Conservation (phyloP, 2,329 filamentous ascomycete genomes). For the Aspergillus melleus region DNA sequence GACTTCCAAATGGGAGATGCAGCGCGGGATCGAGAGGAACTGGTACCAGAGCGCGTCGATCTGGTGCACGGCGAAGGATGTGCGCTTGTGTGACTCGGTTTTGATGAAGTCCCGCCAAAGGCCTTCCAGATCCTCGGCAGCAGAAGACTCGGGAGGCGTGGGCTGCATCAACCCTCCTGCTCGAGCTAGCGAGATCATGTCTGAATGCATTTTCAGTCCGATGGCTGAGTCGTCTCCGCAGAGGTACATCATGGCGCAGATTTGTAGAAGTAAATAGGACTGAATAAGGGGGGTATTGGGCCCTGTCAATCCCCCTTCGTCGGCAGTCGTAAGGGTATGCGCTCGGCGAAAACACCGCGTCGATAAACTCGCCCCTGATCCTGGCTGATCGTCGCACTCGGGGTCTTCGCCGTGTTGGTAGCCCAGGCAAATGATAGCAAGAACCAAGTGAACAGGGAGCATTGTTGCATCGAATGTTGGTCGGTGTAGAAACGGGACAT, state of each 20-base stretch:
- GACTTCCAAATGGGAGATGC: slow-evolving; percentile 42
- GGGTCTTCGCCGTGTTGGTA: slow-evolving; percentile 44
- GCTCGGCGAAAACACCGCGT: slow-evolving; percentile 35
- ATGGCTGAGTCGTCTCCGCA: slow-evolving; percentile 37
- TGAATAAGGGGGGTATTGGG: slow-evolving; percentile 36
- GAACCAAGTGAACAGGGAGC: slow-evolving; percentile 26
- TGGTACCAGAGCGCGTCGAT: slow-evolving; percentile 49
- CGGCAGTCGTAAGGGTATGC: slow-evolving; percentile 24
- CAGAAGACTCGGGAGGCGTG: slow-evolving; percentile 9
- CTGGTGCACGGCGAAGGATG: slow-evolving; percentile 45
- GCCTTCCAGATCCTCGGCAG: slow-evolving; percentile 36
- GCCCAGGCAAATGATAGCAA: slow-evolving; percentile 40
- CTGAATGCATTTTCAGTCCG: slow-evolving; percentile 42
- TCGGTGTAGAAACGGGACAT: slow-evolving; percentile 41
- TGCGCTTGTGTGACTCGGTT: slow-evolving; percentile 45
- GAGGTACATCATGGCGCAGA: slow-evolving; percentile 47
- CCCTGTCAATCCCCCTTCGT: slow-evolving; percentile 15
- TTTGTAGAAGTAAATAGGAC: slow-evolving; percentile 41
- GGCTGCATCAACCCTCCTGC: slow-evolving; percentile 39
- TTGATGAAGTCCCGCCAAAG: slow-evolving; percentile 42
- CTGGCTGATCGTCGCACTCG: slow-evolving; percentile 25
- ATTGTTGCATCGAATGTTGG: slow-evolving; percentile 36
- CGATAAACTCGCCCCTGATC: slow-evolving; percentile 32
- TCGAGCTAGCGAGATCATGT: slow-evolving; percentile 42
- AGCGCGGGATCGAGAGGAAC: slow-evolving; percentile 33